phyloP scores from a whole-genome alignment of 345 rosid genomes.

The Camelina hispida region DNA sequence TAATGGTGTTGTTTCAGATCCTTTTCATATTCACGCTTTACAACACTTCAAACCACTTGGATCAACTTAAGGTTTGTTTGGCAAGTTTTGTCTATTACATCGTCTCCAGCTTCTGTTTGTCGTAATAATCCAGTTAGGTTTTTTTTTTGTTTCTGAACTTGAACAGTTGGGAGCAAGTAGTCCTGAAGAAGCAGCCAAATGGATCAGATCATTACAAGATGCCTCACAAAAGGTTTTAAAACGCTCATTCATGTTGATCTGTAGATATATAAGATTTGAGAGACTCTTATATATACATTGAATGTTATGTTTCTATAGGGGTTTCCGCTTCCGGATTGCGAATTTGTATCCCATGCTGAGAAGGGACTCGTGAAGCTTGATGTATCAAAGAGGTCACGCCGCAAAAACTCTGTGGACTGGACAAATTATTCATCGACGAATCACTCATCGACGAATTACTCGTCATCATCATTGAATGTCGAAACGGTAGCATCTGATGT shows the following conservation, averaged over 20 bases:
- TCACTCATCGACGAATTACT: constrained; percentile 48
- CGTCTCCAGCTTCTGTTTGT: neutral
- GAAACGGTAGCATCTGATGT: constrained; percentile 77
- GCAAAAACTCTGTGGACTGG: constrained; percentile 61
- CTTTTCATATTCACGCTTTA: constrained; percentile 84
- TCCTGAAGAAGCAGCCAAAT: constrained; percentile 91
- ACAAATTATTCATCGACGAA: constrained; percentile 50
- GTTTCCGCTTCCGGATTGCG: constrained; percentile 50
- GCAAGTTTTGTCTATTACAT: neutral
- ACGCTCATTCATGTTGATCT: neutral
- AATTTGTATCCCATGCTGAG: constrained; percentile 59
- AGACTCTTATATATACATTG: constrained; percentile 7
- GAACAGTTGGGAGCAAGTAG: constrained; percentile 88
- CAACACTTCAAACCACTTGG: constrained; percentile 70
- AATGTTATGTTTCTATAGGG: constrained; percentile 50
- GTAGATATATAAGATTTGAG: neutral
- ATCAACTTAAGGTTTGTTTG: constrained; percentile 73
- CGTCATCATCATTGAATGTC: constrained; percentile 43
- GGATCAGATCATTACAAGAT: constrained; percentile 75
- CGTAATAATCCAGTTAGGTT: neutral
- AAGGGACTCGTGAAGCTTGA: constrained; percentile 52
- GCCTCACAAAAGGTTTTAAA: constrained; percentile 73
- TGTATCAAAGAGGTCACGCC: constrained; percentile 51
- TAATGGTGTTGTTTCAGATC: constrained; percentile 56
- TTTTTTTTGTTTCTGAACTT: neutral